Conservation (phyloP, 2,329 filamentous ascomycete species). For the Epichloe baconii region DNA sequence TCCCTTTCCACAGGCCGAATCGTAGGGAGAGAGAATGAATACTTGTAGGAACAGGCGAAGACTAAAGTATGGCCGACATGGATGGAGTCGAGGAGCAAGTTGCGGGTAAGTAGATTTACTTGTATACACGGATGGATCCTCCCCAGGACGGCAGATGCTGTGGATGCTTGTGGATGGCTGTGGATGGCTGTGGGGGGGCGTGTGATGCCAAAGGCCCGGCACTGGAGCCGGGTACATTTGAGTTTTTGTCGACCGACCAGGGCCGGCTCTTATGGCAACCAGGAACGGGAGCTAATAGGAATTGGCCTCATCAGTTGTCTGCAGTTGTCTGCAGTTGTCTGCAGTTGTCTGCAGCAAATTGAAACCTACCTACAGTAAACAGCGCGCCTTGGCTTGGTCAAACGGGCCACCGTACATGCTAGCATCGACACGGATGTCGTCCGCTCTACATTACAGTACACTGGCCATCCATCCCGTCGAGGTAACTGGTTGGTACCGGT, state of each 20-base stretch:
- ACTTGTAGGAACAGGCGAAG: constrained; percentile 3
- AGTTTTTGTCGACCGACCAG: constrained; percentile 15
- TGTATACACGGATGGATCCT: constrained; percentile 24
- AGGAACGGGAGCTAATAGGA: constrained; percentile 23
- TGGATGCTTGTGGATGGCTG: constrained; percentile 5
- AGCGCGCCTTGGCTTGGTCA: constrained; percentile 1
- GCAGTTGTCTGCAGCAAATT: constrained; percentile 2
- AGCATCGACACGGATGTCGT: constrained; percentile 6
- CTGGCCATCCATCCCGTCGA: neutral
- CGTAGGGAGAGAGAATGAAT: neutral
- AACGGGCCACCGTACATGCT: constrained; percentile 1
- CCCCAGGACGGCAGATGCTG: constrained; percentile 29
- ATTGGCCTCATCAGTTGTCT: neutral
- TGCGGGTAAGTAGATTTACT: constrained; percentile 33
- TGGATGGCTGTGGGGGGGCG: constrained; percentile 21
- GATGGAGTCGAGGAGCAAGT: constrained; percentile 14
- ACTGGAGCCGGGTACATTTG: constrained; percentile 27
- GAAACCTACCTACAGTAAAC: constrained; percentile 1
- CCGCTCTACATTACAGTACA: neutral
- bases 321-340: neutral
- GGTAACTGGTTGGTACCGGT: too few relatives aligned
- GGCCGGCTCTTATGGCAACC: constrained; percentile 20
- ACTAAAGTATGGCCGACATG: constrained; percentile 5
- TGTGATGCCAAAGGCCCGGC: constrained; percentile 34
- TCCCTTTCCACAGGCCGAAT: constrained; percentile 4